Conservation (phyloP, 2,329 filamentous ascomycete genomes). For the Paecilomyces fulvus region DNA sequence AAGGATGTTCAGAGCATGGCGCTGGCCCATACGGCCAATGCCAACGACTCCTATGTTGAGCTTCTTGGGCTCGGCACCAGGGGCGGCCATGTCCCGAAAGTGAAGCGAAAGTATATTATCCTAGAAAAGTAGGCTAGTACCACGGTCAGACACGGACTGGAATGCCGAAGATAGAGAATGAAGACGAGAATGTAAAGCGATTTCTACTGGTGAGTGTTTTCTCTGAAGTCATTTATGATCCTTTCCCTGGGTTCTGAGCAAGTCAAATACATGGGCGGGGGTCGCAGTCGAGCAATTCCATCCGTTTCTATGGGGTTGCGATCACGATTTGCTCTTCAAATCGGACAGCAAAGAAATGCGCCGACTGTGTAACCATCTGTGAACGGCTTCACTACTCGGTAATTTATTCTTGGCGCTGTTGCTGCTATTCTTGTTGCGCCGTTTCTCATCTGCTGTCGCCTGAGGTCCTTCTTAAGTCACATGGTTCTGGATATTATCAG, state of each 20-base stretch:
- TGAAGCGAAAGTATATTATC: neutral
- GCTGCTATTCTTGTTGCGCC: too few relatives aligned
- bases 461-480: too few relatives aligned
- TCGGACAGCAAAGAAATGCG: too few relatives aligned
- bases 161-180: too few relatives aligned
- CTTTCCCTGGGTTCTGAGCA: neutral
- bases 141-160: too few relatives aligned
- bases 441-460: too few relatives aligned
- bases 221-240: neutral
- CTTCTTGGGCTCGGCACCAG: neutral
- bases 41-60: slow-evolving; percentile 37
- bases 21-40: slow-evolving; percentile 46
- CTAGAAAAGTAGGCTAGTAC: too few relatives aligned
- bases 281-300: neutral
- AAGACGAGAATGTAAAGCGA: neutral
- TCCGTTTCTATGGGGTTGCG: neutral
- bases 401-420: too few relatives aligned
- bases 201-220: neutral
- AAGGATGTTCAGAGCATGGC: slow-evolving; percentile 44
- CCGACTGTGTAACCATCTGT: too few relatives aligned
- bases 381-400: too few relatives aligned
- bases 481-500: too few relatives aligned
- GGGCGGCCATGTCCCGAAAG: neutral
- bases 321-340: too few relatives aligned
- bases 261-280: neutral